Evolutionary conservation across 2,329 filamentous ascomycete species (phyloP), one percentile per base, ranked within the genome.

Genomic region (Fusarium sublunatum): DNA sequence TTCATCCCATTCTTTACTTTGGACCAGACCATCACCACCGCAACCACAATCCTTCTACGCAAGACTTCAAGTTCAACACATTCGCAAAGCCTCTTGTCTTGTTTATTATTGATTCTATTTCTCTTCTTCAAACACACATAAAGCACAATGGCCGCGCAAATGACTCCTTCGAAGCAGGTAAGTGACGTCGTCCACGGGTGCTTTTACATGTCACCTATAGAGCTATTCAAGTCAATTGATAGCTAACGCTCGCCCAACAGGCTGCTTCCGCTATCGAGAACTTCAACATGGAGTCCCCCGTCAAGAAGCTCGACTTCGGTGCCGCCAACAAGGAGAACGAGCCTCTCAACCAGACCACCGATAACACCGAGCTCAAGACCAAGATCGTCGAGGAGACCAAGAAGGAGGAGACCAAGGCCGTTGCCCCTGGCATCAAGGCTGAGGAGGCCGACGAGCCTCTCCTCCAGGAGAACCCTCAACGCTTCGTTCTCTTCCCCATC

Each of bases 401-500:
- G 66, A 70, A 71, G 43, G 72, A 76, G 34, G 61, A 72, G 26
- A 4, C 26, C 19, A 77, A 81, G 68, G 56, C 76, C 19, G 75
- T 81, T 53, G 81, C 83, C 47, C 69, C 84, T 36, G 79, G 79
- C 22, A 82, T 88, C 75, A 90, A 90, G 79, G 70, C 85, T 26
- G 84, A 90, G 46, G 92, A 97, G 79, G 85, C 85, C 55, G 86
- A 93, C 55, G 95, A 99, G 85, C 95, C 95, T 55, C 84, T 99
- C 48, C 88, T 99, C 7, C 91, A 93, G 77, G 95, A 98, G 82
- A 99, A 99, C 82, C 90, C 93, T 63, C 88, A 96, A 70, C 91
- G 95, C 72, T 99, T 99, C 74, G 95, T 99, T 58, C 86, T 99
- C 63, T 99, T 99, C 82, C 95, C 95, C 69, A 97, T 99, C 79